Conservation (phyloP, 169 alveolate species). For the Plasmodium chabaudi region DNA sequence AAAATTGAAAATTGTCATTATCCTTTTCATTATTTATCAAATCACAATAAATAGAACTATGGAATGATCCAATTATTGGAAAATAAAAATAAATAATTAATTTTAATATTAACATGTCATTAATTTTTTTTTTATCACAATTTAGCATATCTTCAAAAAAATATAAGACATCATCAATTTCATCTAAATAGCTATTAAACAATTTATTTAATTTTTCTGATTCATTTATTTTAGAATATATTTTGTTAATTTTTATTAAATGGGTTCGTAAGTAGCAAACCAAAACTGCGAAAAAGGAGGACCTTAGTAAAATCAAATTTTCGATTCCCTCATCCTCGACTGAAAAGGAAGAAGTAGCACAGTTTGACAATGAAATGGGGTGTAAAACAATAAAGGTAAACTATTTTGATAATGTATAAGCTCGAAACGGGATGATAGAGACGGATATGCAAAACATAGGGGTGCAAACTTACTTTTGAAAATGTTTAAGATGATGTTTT, state of each 20-base stretch:
- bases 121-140: constrained; percentile 43
- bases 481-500: constrained; percentile 42
- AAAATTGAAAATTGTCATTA: neutral
- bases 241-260: constrained; percentile 42
- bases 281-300: constrained; percentile 33
- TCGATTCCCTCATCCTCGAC: constrained; percentile 71
- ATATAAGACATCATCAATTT: constrained; percentile 62
- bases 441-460: too few species aligned
- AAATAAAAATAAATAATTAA: constrained; percentile 44
- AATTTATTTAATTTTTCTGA: constrained; percentile 37
- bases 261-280: constrained; percentile 49
- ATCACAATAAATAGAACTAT: constrained; percentile 48
- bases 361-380: neutral
- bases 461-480: constrained; percentile 24
- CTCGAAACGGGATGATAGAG: neutral
- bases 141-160: constrained; percentile 63
- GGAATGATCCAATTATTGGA: constrained; percentile 49
- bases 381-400: neutral
- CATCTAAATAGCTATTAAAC: constrained; percentile 42
- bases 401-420: neutral
- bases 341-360: neutral
- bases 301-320: constrained; percentile 36
- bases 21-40: neutral
- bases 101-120: constrained; percentile 53
- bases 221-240: constrained; percentile 51